These are phyloP conservation scores for Ajuga reptans DNA, from an alignment of 305 asterid species.

Conservation along the genomic window DNA sequence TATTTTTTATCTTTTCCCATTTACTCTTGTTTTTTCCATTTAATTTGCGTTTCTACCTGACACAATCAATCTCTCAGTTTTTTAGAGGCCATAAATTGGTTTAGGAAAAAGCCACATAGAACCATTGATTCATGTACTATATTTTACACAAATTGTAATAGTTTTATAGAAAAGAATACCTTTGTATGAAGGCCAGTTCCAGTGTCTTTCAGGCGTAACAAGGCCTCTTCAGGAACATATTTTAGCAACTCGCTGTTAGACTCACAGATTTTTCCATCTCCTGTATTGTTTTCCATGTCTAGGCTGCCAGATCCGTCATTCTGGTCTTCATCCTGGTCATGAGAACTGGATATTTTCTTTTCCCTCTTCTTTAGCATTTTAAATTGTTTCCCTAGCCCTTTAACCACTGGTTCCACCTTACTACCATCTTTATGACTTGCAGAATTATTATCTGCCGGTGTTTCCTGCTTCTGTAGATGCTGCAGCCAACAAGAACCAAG, in stretches of 20 bases:
- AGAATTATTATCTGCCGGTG: conserved; percentile 37
- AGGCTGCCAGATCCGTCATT: conserved; percentile 32
- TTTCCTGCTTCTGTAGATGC: conserved; percentile 89
- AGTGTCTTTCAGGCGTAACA: conserved; percentile 64
- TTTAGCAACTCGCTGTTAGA: conserved; percentile 54
- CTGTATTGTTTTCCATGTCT: conserved; percentile 38
- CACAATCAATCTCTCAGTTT: neutral
- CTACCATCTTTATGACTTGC: conserved; percentile 41
- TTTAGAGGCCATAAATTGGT: neutral
- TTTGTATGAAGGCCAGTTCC: conserved; percentile 75
- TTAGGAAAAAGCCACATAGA: neutral
- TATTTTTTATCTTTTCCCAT: neutral
- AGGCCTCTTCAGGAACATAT: conserved; percentile 63
- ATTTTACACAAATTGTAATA: conserved; percentile 15
- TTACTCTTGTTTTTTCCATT: neutral
- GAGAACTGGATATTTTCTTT: conserved; percentile 30
- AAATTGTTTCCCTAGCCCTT: conserved; percentile 95
- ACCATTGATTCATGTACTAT: neutral
- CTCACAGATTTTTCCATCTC: conserved; percentile 29
- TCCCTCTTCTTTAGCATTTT: conserved; percentile 88
- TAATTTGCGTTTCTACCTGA: neutral
- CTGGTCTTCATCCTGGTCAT: conserved; percentile 43
- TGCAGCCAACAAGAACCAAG: conserved; percentile 99
- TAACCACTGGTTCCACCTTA: conserved; percentile 66
- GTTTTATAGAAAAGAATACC: conserved; percentile 35